These are phyloP conservation scores for Pseudoturritis turrita DNA, from an alignment of 345 rosid genomes.

Conservation along the genomic window DNA sequence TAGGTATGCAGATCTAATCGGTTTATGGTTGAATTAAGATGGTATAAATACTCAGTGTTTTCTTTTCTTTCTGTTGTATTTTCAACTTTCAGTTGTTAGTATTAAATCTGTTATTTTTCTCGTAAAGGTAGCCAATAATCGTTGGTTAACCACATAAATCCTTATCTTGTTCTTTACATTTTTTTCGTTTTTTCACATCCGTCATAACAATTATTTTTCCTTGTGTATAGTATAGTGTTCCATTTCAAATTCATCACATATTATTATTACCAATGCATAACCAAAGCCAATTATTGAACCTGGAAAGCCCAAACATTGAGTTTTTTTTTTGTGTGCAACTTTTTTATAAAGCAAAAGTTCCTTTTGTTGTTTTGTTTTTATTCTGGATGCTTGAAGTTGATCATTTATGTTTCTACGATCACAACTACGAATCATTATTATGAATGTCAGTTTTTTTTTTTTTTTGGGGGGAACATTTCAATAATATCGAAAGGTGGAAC, in stretches of 20 bases:
- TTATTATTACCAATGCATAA: background rate
- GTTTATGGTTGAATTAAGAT: no score
- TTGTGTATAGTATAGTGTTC: background rate
- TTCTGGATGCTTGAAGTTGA: background rate
- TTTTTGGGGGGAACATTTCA: background rate
- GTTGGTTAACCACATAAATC: no score
- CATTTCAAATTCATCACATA: background rate
- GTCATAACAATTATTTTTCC: no score
- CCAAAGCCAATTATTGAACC: constrained; percentile 19
- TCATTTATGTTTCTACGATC: background rate
- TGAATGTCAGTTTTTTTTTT: background rate
- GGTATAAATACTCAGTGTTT: no score
- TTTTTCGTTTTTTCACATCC: no score
- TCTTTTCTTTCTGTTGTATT: no score
- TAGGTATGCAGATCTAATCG: no score
- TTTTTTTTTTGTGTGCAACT: background rate
- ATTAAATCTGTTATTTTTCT: no score
- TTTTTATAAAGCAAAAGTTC: background rate
- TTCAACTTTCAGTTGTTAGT: no score
- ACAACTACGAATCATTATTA: constrained; percentile 7
- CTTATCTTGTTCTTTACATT: no score
- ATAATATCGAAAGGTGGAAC: background rate
- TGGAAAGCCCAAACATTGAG: background rate
- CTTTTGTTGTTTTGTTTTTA: background rate
- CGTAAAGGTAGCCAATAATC: no score